These are phyloP conservation scores for Kazachstania africana DNA, from an alignment of 805 yeast genomes.

Conservation along the genomic window DNA sequence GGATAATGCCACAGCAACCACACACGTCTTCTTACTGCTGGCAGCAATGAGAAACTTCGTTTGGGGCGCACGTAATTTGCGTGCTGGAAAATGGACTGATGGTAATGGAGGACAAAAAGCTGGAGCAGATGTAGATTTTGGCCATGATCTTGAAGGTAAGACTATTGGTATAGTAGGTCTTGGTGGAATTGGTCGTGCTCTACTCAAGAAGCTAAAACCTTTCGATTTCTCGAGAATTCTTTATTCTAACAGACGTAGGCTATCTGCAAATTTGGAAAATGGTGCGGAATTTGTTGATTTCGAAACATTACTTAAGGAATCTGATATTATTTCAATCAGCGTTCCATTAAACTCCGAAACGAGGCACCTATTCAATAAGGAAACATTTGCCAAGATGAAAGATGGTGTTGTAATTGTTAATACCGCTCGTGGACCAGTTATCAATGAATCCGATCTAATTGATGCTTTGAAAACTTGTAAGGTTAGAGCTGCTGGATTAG, in stretches of 20 bases:
- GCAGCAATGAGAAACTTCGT: constrained; percentile 62
- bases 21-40: constrained; percentile 50
- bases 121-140: constrained; percentile 50
- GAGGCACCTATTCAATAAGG: constrained; percentile 53
- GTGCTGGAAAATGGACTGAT: constrained; percentile 51
- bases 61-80: constrained; percentile 40
- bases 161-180: constrained; percentile 72
- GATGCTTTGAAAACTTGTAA: constrained; percentile 50
- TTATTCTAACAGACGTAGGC: constrained; percentile 57
- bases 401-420: constrained; percentile 65
- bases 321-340: constrained; percentile 66
- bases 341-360: constrained; percentile 70
- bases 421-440: constrained; percentile 82
- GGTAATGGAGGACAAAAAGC: constrained; percentile 47
- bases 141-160: constrained; percentile 67
- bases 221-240: constrained; percentile 64
- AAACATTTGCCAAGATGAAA: constrained; percentile 56
- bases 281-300: constrained; percentile 61
- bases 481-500: constrained; percentile 57
- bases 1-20: constrained; percentile 60
- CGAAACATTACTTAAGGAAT: constrained; percentile 50
- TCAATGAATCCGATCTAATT: constrained; percentile 51
- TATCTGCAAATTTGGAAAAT: constrained; percentile 50
- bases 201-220: constrained; percentile 57
- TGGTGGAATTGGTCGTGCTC: constrained; percentile 85